Evolutionary conservation across 345 rosid genomes (phyloP), one percentile per base, ranked within the genome.

Genomic region (Hibiscus syriacus): DNA sequence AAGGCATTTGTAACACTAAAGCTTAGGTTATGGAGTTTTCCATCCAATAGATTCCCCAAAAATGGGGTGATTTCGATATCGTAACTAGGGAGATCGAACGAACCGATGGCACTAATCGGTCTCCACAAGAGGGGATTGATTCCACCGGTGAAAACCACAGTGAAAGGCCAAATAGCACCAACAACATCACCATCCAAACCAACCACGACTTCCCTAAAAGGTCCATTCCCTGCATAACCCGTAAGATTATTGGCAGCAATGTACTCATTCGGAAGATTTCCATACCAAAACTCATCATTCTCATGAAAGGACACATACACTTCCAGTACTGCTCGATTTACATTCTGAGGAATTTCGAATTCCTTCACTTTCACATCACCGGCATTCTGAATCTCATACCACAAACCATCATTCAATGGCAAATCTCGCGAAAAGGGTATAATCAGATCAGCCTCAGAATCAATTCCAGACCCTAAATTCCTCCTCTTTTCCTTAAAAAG

Each of bases 241-340:
- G 76, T 81, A 8, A 90, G 77, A 72, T 82, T 81, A 36, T 92
- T 92, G 0, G 90, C 88, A 45, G 66, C 56, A 62, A 92, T 77
- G 48, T 73, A 92, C 26, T 92, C 96, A 73, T 86, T 85, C 0
- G 92, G 95, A 69, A 65, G 76, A 71, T 90, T 90, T 13, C 74
- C 70, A 71, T 80, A 88, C 98, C 98, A 92, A 74, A 82, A 88
- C 82, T 92, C 98, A 76, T 92, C 98, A 65, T 80, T 78, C 86
- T 85, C 97, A 69, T 92, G 98, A 60, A 92, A 92, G 50, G 97
- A 92, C 39, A 90, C 90, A 79, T 86, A 92, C 67, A 92, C 90
- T 78, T 92, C 98, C 70, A 92, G 72, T 46, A 90, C 89, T 43
- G 98, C 98, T 78, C 98, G 82, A 69, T 88, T 85, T 13, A 79